Evolutionary conservation across 208 protist species (phyloP), one percentile per base, ranked within the genome.

Genomic region (Phytomonas sp.): DNA sequence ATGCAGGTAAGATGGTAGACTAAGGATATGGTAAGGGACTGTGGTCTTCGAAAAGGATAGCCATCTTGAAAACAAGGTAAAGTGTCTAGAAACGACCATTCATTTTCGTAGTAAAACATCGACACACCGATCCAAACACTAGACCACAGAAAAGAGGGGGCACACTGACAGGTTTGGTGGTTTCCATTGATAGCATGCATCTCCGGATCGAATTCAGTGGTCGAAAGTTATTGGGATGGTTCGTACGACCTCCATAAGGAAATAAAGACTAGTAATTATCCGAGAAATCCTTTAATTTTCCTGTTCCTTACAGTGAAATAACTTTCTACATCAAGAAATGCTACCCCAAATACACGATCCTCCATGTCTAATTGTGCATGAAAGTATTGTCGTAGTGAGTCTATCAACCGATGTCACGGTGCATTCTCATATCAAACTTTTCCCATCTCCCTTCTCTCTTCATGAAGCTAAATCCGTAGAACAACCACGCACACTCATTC

Each of bases 231-330:
- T 51, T 15, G 13, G 40, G 20, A 51, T 51, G 13, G 13, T 17
- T 51, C 40, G 20, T 51, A 51, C 13, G 9, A 6, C 20, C 9
- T 51, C 40, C 13, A 3, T 15, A 23, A 23, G 20, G 40, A 20
- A 15, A 23, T 51, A 23, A 51, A 23, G 13, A 51, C 23, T 36
- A 34, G 62, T 68, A 68, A 31, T 62, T 68, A 71, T 33, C 72
- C 28, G 31, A 30, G 5, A 40, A 61, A 69, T 9, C 59, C 71
- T 51, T 68, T 37, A 28, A 29, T 31, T 56, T 72, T 62, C 40
- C 63, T 73, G 60, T 75, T 70, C 62, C 59, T 76, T 70, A 28
- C 23, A 60, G 46, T 74, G 0, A 67, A 33, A 56, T 33, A 43
- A 28, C 29, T 33, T 30, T 32, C 46, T 37, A 30, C n/a, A 66